Evolutionary conservation across 805 yeast species (phyloP), one percentile per base, ranked within the genome.

Genomic region (Starmerella sirachaensis): DNA sequence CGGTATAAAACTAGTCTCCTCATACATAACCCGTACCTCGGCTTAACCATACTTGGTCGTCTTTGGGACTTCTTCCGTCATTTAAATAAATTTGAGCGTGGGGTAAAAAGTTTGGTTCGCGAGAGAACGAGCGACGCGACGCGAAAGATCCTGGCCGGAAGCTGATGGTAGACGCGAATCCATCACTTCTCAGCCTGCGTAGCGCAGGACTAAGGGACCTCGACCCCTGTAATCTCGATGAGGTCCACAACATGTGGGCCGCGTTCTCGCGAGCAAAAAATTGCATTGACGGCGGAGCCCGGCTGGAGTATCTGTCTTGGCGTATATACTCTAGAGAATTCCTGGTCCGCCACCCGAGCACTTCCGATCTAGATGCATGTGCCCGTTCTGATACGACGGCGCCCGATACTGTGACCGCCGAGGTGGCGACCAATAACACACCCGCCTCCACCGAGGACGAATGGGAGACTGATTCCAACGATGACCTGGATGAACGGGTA

Each of bases 251-350:
- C 35, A 42, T 50, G 33, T 50, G 54, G 54, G 35, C 41, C 9
- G 50, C 51, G 2, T 46, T 47, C 27, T 42, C 51, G 31, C 42
- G 46, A 20, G 53, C 54, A 6, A 48, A 47, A 27, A 32, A 43
- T 18, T 43, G 46, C 26, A 45, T 50, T 12, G 44, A 40, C 14
- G 47, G 51, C 21, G 52, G 53, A 14, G 42, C 45, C 24, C 46
- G 54, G 3, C 37, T 47, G 1, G 54, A 49, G 31, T 47, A 50
- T 30, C 45, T 49, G 9, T 37, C 45, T 9, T 50, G 54, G 54
- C 44, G 54, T n/a, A 36, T 50, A 6, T 50, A 50, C 30, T 45
- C 52, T 9, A 46, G 51, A 9, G 47, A 46, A 18, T 33, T 49
- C 5, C 16, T 43, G 11, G 34, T 29, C 9, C 35, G 35, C 29